phyloP scores from a whole-genome alignment of 140 eudicot genomes.

The Eryngium alpinum region DNA sequence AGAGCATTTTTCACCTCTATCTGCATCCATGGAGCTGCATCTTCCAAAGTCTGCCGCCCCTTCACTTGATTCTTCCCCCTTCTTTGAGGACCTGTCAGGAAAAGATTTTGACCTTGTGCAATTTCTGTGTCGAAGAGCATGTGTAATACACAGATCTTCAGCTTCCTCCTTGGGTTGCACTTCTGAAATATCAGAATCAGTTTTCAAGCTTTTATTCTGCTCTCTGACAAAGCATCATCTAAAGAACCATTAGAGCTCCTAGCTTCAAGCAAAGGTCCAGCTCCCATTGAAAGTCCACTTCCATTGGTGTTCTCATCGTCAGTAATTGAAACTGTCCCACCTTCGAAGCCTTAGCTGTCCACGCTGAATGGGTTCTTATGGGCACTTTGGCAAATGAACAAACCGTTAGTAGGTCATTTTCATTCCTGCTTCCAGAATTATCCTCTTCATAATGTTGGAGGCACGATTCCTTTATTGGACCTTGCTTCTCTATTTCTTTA shows the following conservation, averaged over 20 bases:
- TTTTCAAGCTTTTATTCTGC: conserved; percentile 28
- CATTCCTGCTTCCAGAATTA: conserved; percentile 24
- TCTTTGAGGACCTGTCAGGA: conserved; percentile 34
- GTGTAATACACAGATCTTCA: conserved; percentile 19
- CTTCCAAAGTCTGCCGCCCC: conserved; percentile 34
- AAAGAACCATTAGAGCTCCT: conserved; percentile 21
- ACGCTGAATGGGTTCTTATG: conserved; percentile 62
- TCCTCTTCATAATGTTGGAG: conserved; percentile 24
- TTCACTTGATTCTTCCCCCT: conserved; percentile 38
- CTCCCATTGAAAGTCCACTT: conserved; percentile 22
- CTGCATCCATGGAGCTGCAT: conserved; percentile 35
- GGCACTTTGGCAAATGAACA: conserved; percentile 60
- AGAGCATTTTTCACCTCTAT: conserved; percentile 60
- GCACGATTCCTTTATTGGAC: conserved; percentile 25
- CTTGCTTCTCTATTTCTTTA: conserved; percentile 35
- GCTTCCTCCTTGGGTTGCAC: conserved; percentile 25
- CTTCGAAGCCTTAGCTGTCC: conserved; percentile 39
- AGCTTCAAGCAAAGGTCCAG: conserved; percentile 23
- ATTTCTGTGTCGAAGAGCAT: conserved; percentile 29
- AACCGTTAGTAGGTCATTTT: conserved; percentile 37
- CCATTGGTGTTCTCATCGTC: conserved; percentile 32
- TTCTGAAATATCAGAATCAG: conserved; percentile 19
- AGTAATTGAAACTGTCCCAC: conserved; percentile 31
- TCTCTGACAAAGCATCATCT: conserved; percentile 24
- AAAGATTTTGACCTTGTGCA: conserved; percentile 37